Conservation (phyloP, 2,329 filamentous ascomycete genomes). For the Rutstroemia sp. region DNA sequence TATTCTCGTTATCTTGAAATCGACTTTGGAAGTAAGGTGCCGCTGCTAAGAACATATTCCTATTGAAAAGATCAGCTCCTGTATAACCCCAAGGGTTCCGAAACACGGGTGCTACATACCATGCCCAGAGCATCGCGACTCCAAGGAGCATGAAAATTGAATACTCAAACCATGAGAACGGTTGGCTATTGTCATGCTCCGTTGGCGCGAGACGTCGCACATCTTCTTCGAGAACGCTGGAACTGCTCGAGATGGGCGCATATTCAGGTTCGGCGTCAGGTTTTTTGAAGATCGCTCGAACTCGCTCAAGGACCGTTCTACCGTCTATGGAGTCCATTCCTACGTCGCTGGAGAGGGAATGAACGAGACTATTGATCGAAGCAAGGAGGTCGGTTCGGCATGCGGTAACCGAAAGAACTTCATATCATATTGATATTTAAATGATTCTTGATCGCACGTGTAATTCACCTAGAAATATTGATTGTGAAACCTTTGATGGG, state of each 20-base stretch:
- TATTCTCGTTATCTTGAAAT: constrained; percentile 63
- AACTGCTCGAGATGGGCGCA: constrained; percentile 18
- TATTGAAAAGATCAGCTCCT: constrained; percentile 30
- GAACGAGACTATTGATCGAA: not conserved
- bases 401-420: not conserved
- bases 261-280: constrained; percentile 20
- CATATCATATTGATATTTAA: not conserved
- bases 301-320: constrained; percentile 17
- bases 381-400: constrained; percentile 4
- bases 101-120: constrained; percentile 49
- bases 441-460: constrained; percentile 1
- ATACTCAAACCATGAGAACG: constrained; percentile 85
- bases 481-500: constrained; percentile 9
- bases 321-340: constrained; percentile 4
- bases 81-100: constrained; percentile 1
- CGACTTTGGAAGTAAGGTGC: constrained; percentile 87
- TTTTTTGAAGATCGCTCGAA: constrained; percentile 21
- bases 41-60: constrained; percentile 98
- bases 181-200: constrained; percentile 26
- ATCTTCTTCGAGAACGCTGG: constrained; percentile 9
- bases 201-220: constrained; percentile 8
- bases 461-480: not conserved
- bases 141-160: constrained; percentile 77
- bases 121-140: constrained; percentile 94
- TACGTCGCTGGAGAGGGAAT: not conserved